These are phyloP conservation scores for Phytopythium vexans DNA, from an alignment of 352 stramenopile species.

Conservation along the genomic window DNA sequence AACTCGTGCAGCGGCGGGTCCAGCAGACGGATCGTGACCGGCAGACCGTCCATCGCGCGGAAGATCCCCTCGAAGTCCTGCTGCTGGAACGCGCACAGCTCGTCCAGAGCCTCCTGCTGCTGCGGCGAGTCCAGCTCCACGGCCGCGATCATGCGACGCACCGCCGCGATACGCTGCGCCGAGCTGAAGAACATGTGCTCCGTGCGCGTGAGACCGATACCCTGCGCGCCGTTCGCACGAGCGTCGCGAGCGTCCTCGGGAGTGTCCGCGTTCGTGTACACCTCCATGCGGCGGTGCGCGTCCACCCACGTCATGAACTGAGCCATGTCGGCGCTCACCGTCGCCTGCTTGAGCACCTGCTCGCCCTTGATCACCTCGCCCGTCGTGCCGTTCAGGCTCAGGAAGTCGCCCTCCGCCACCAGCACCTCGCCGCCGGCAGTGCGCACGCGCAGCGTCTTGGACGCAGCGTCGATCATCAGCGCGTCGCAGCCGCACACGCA, in stretches of 20 bases:
- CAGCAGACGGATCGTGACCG: constrained; percentile 19
- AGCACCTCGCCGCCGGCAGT: constrained; percentile 10
- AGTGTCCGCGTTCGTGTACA: constrained; percentile 21
- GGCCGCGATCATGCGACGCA: constrained; percentile 20
- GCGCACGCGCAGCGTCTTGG: constrained; percentile 14
- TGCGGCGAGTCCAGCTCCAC: constrained; percentile 19
- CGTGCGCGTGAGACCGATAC: constrained; percentile 16
- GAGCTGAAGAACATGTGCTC: constrained; percentile 27
- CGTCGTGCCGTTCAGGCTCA: constrained; percentile 19
- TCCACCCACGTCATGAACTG: constrained; percentile 25
- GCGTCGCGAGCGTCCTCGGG: constrained; percentile 18
- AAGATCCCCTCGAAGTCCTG: constrained; percentile 23
- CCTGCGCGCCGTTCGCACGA: too few species aligned
- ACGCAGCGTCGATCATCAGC: constrained; percentile 15
- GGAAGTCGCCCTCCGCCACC: constrained; percentile 16
- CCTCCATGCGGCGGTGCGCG: constrained; percentile 20
- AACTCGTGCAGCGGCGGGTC: too few species aligned
- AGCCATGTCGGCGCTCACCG: constrained; percentile 14
- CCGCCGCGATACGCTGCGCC: constrained; percentile 11
- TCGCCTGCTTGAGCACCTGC: constrained; percentile 14
- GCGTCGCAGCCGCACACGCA: constrained; percentile 18
- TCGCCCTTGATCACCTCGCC: constrained; percentile 22
- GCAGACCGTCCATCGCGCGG: constrained; percentile 16
- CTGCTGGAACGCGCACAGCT: constrained; percentile 18
- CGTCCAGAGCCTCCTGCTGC: constrained; percentile 16